phyloP scores from a whole-genome alignment of 148 eudicot species.

The Rhododendron ovatum region DNA sequence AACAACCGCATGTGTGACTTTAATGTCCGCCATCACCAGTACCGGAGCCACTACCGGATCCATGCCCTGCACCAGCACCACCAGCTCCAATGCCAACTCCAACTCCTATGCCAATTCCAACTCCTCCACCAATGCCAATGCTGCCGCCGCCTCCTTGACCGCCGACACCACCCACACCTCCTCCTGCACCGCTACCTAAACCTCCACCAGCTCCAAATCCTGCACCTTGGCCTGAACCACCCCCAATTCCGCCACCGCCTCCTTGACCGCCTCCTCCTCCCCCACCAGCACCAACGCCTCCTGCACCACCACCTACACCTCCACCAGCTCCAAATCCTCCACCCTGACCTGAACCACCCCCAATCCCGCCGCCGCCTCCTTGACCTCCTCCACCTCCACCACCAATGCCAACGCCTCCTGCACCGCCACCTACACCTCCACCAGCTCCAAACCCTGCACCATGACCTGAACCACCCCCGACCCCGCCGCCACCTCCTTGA shows the following conservation, averaged over 20 bases:
- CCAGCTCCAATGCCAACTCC: slow-evolving; percentile 8
- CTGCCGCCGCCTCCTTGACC: slow-evolving; percentile 2
- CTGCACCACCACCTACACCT: slow-evolving; percentile 10
- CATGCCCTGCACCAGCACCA: slow-evolving; percentile 6
- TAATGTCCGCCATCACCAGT: slow-evolving; percentile 9
- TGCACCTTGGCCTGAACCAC: slow-evolving; percentile 4
- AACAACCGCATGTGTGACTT: too few species aligned
- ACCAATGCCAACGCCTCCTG: neutral
- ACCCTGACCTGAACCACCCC: slow-evolving; percentile 7
- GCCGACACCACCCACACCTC: slow-evolving; percentile 19
- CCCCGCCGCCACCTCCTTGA: neutral
- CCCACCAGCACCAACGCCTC: slow-evolving; percentile 3
- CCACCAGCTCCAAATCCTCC: slow-evolving; percentile 12
- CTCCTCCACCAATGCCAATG: neutral
- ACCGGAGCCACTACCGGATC: slow-evolving; percentile 8
- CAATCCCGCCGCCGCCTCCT: slow-evolving; percentile 6
- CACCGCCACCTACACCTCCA: neutral
- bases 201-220: slow-evolving; percentile 21
- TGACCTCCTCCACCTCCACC: neutral
- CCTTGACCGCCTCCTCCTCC: slow-evolving; percentile 6
- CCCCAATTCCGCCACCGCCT: neutral
- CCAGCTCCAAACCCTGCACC: neutral
- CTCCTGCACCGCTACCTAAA: slow-evolving; percentile 15
- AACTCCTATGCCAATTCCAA: slow-evolving; percentile 11
- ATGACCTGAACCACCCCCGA: neutral